Evolutionary conservation across 192 early-diverging fungal genomes (phyloP).

Genomic region (Spinellus fusiger): DNA sequence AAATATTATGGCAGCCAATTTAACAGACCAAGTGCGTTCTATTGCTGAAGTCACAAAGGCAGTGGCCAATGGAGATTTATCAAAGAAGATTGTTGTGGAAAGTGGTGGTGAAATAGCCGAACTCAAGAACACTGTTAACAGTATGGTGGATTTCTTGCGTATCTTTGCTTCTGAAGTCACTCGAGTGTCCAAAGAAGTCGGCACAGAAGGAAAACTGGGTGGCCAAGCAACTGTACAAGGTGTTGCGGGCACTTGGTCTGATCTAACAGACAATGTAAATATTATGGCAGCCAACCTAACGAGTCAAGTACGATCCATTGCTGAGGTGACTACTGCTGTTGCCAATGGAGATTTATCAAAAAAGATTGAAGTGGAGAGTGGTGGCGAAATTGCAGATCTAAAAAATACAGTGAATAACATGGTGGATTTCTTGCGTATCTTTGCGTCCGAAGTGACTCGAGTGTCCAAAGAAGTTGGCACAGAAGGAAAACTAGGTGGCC

Average conservation of each 20-base stretch:
- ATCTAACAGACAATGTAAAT: slow-evolving; percentile 58
- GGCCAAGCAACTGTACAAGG: slow-evolving; percentile 47
- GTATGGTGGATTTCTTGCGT: slow-evolving; percentile 58
- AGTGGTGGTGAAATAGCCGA: slow-evolving; percentile 61
- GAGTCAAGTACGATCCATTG: slow-evolving; percentile 54
- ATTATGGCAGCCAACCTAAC: slow-evolving; percentile 57
- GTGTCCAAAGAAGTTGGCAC: slow-evolving; percentile 58
- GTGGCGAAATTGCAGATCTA: slow-evolving; percentile 52
- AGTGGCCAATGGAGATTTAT: slow-evolving; percentile 58
- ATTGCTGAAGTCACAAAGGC: slow-evolving; percentile 66
- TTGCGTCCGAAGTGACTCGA: slow-evolving; percentile 50
- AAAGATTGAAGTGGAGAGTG: slow-evolving; percentile 40
- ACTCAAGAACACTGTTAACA: slow-evolving; percentile 62
- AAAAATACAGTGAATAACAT: slow-evolving; percentile 53
- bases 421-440: slow-evolving; percentile 50
- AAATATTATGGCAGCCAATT: slow-evolving; percentile 63
- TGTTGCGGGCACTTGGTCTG: slow-evolving; percentile 54
- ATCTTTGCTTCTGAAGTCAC: slow-evolving; percentile 57
- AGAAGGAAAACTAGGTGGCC: slow-evolving; percentile 54
- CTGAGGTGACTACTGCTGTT: slow-evolving; percentile 49
- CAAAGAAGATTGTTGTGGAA: slow-evolving; percentile 56
- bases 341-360: slow-evolving; percentile 51
- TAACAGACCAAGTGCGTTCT: slow-evolving; percentile 61
- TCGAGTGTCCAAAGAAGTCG: slow-evolving; percentile 57
- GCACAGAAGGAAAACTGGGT: slow-evolving; percentile 52